Evolutionary conservation across 108 stramenopile species (phyloP).

Genomic region (Thalassiosira profunda): DNA sequence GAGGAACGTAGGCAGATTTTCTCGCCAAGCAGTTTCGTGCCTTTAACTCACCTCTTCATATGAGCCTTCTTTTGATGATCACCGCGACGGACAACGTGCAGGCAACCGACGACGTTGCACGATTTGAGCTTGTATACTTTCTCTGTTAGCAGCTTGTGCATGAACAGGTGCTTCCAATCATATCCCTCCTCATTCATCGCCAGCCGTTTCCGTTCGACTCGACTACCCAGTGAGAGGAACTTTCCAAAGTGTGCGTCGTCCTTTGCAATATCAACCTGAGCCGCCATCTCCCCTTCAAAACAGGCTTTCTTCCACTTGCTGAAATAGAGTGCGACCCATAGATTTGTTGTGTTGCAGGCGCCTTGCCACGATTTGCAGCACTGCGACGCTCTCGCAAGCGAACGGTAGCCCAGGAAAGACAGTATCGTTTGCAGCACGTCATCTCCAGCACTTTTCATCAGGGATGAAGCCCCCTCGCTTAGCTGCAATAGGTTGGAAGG

Average conservation of each 20-base stretch:
- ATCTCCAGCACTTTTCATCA: conserved; percentile 9
- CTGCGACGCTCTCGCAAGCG: conserved; percentile 33
- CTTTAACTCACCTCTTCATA: too few relatives aligned
- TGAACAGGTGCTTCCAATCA: conserved; percentile 43
- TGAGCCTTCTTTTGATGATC: too few relatives aligned
- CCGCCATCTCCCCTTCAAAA: conserved; percentile 25
- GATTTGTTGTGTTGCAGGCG: conserved; percentile 4
- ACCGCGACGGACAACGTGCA: background rate
- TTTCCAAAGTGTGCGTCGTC: background rate
- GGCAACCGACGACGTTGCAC: background rate
- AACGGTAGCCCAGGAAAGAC: conserved; percentile 40
- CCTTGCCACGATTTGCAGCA: conserved; percentile 28
- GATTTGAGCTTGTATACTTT: conserved; percentile 3
- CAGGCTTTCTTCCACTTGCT: conserved; percentile 16
- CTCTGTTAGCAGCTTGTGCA: conserved; percentile 17
- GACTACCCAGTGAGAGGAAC: background rate
- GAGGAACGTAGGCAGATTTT: too few relatives aligned
- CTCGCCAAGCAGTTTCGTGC: too few relatives aligned
- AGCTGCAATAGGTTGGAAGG: too few relatives aligned
- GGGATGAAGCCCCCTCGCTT: too few relatives aligned
- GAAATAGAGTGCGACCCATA: conserved; percentile 42
- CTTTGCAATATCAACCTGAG: background rate
- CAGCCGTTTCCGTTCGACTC: conserved; percentile 4
- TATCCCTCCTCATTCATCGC: conserved; percentile 14
- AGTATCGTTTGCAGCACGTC: conserved; percentile 24